These are phyloP conservation scores for Podospora conica DNA, from an alignment of 495 filamentous ascomycete species.

Conservation along the genomic window DNA sequence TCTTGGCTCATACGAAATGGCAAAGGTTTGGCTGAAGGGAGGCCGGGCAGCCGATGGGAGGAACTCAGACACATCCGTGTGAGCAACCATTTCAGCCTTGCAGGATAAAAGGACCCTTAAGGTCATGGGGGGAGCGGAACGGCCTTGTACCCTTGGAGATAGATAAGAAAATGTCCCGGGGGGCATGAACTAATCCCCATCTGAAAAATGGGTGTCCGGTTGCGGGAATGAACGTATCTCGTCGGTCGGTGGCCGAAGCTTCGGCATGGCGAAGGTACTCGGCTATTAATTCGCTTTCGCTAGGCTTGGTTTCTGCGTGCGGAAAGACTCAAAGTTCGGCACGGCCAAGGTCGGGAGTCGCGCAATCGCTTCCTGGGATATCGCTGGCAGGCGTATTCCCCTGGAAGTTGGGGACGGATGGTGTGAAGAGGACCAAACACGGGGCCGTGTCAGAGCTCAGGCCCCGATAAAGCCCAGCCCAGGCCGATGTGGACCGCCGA, in stretches of 20 bases:
- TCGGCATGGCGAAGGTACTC: background rate
- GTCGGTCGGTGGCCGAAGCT: background rate
- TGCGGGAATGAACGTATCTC: background rate
- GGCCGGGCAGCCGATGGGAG: background rate
- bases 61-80: background rate
- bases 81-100: background rate
- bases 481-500: conserved; percentile 2
- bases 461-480: background rate
- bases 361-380: background rate
- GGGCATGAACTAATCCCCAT: background rate
- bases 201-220: background rate
- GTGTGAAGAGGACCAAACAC: background rate
- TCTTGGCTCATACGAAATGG: conserved; percentile 78
- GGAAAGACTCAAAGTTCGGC: background rate
- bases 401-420: background rate
- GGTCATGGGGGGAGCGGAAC: background rate
- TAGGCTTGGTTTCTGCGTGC: background rate
- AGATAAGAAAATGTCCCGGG: background rate
- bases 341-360: background rate
- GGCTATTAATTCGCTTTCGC: background rate
- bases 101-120: background rate
- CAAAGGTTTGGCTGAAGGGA: conserved; percentile 57
- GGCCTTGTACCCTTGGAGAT: background rate
- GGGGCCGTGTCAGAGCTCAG: background rate
- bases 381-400: background rate